A percentile compares a stretch with the other conserved stretches of the same genome.
Conservation (phyloP, 2,329 filamentous ascomycete genomes). For the Mycocentrospora acerina region DNA sequence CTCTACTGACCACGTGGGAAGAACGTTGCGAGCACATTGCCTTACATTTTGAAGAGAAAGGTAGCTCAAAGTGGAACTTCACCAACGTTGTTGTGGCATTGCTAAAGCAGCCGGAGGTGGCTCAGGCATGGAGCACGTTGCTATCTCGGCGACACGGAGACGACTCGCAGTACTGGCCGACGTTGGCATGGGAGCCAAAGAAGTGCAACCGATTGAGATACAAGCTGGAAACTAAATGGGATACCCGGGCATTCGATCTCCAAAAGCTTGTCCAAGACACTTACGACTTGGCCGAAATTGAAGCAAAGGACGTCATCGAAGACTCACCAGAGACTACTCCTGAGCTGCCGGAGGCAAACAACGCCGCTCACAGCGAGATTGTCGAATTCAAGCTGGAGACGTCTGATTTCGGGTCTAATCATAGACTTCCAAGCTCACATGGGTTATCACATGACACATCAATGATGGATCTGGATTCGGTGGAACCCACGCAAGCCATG, state of each 20-base stretch:
- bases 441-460: slow-evolving; percentile 30
- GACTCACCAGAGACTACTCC: slow-evolving; percentile 23
- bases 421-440: slow-evolving; percentile 33
- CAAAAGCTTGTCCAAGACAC: slow-evolving; percentile 60
- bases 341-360: slow-evolving; percentile 26
- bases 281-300: slow-evolving; percentile 54
- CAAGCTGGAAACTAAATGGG: slow-evolving; percentile 65
- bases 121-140: slow-evolving; percentile 63
- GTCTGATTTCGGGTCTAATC: slow-evolving; percentile 31
- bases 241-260: slow-evolving; percentile 55
- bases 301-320: slow-evolving; percentile 30
- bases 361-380: slow-evolving; percentile 32
- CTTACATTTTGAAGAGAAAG: slow-evolving; percentile 67
- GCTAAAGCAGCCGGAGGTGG: slow-evolving; percentile 65
- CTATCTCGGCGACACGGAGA: slow-evolving; percentile 57
- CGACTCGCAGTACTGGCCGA: slow-evolving; percentile 51
- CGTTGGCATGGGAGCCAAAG: slow-evolving; percentile 63
- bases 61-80: slow-evolving; percentile 65
- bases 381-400: slow-evolving; percentile 40
- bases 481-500: slow-evolving; percentile 33
- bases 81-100: slow-evolving; percentile 68
- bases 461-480: slow-evolving; percentile 41
- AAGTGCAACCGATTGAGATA: slow-evolving; percentile 65
- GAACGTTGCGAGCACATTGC: slow-evolving; percentile 69
- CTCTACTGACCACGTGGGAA: slow-evolving; percentile 63